These are phyloP conservation scores for Phytophthora chlamydospora DNA, from an alignment of 352 stramenopile genomes.

Conservation along the genomic window DNA sequence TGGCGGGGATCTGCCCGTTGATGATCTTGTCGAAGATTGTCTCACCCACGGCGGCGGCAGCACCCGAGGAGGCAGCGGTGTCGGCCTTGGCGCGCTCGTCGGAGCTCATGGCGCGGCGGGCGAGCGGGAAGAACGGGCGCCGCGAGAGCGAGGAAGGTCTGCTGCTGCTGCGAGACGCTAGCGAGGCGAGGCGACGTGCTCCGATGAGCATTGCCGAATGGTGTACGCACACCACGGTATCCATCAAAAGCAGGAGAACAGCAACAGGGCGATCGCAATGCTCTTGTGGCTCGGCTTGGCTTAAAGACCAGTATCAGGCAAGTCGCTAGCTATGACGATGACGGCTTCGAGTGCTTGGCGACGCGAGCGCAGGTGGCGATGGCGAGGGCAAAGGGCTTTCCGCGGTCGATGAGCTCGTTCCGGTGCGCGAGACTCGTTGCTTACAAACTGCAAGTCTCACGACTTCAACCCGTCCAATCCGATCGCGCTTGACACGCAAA, in stretches of 20 bases:
- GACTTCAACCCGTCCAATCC: no score
- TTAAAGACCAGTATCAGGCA: no score
- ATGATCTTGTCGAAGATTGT: slow-evolving; percentile 99
- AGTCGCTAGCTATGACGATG: no score
- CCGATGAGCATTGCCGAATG: slow-evolving; percentile 25
- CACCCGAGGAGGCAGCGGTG: slow-evolving; percentile 35
- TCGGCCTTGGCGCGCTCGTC: slow-evolving; percentile 74
- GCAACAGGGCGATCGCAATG: slow-evolving; percentile 7
- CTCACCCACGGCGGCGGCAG: slow-evolving; percentile 57
- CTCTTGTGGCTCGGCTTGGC: no score
- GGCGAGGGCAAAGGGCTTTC: no score
- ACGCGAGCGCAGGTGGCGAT: no score
- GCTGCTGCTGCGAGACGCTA: slow-evolving; percentile 1
- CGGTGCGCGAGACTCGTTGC: no score
- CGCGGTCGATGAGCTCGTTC: no score
- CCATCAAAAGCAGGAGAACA: slow-evolving; percentile 27
- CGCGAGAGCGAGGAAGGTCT: slow-evolving; percentile 11
- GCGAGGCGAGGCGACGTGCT: slow-evolving; percentile 26
- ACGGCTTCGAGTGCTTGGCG: no score
- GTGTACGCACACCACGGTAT: slow-evolving; percentile 18
- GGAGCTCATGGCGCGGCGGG: slow-evolving; percentile 51
- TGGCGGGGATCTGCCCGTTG: slow-evolving; percentile 92
- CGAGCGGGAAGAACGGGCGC: slow-evolving; percentile 13
- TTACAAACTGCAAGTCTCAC: no score
- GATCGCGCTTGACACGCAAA: no score